phyloP scores from a whole-genome alignment of 2,329 filamentous ascomycete genomes.

The Ilyonectria mors-panacis region DNA sequence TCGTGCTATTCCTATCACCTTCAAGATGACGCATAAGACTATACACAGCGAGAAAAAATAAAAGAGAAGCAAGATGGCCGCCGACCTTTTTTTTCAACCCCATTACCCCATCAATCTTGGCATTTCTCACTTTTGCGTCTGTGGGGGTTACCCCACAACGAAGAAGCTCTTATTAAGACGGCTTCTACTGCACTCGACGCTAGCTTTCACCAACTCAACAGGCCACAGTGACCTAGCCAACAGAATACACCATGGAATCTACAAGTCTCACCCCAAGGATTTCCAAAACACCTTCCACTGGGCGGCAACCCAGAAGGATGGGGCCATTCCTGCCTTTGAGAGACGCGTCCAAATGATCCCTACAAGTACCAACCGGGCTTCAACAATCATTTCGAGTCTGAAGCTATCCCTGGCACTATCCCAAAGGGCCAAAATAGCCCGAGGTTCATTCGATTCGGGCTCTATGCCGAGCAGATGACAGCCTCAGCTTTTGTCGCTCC shows the following conservation, averaged over 20 bases:
- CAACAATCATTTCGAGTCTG: conserved; percentile 60
- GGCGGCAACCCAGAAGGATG: conserved; percentile 71
- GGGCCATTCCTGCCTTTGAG: conserved; percentile 66
- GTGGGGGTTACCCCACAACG: too few relatives aligned
- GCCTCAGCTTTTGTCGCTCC: conserved; percentile 52
- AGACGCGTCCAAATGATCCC: conserved; percentile 56
- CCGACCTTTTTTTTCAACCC: too few relatives aligned
- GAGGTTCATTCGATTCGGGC: conserved; percentile 53
- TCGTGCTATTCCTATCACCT: too few relatives aligned
- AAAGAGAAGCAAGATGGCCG: too few relatives aligned
- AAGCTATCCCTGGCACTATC: conserved; percentile 61
- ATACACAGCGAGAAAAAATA: too few relatives aligned
- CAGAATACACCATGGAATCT: conserved; percentile 6
- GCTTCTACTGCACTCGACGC: too few relatives aligned
- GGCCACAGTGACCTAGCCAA: background rate
- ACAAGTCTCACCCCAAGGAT: conserved; percentile 45
- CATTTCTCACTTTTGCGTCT: too few relatives aligned
- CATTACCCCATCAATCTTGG: too few relatives aligned
- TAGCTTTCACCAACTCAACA: background rate
- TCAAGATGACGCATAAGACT: too few relatives aligned
- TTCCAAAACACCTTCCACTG: conserved; percentile 68
- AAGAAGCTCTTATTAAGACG: too few relatives aligned
- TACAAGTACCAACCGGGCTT: conserved; percentile 70
- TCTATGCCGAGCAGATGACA: conserved; percentile 61
- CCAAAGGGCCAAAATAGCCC: conserved; percentile 61